phyloP scores from a whole-genome alignment of 2,329 filamentous ascomycete species.

The Botrytis fabae region DNA sequence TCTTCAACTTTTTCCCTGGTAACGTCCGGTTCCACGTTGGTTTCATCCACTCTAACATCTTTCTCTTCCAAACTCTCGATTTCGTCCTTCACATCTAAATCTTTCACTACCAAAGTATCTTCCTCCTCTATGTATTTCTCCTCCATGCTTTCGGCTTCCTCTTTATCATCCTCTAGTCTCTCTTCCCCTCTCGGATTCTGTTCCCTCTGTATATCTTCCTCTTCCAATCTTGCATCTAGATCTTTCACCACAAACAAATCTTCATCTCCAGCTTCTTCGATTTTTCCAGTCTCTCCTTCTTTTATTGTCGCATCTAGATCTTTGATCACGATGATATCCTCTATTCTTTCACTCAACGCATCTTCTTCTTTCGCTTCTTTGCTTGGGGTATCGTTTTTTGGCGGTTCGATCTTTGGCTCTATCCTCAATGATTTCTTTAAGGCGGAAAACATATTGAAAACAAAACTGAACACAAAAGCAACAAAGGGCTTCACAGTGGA shows the following conservation, averaged over 20 bases:
- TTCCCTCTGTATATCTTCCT: background rate
- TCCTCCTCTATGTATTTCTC: background rate
- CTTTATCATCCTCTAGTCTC: background rate
- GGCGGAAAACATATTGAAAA: constrained; percentile 16
- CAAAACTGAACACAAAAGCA: background rate
- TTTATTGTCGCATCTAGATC: constrained; percentile 9
- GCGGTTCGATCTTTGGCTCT: constrained; percentile 8
- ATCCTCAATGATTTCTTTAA: constrained; percentile 9
- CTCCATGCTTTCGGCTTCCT: background rate
- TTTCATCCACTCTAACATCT: background rate
- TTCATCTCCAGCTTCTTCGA: background rate
- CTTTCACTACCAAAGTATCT: background rate
- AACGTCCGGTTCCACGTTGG: background rate
- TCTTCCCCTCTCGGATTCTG: background rate
- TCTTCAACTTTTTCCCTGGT: background rate
- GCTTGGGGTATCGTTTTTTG: background rate
- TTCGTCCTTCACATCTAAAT: constrained; percentile 8
- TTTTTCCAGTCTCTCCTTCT: background rate
- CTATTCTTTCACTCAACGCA: background rate
- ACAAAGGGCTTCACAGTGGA: background rate
- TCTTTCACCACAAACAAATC: constrained; percentile 8
- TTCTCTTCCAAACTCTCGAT: background rate
- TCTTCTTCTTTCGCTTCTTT: background rate
- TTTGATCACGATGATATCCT: background rate
- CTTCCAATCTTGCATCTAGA: background rate